A percentile compares a stretch with the other conserved stretches of the same genome.
Conservation (phyloP, 1,284 basidiomycete genomes). For the Puccinia brachypodii region DNA sequence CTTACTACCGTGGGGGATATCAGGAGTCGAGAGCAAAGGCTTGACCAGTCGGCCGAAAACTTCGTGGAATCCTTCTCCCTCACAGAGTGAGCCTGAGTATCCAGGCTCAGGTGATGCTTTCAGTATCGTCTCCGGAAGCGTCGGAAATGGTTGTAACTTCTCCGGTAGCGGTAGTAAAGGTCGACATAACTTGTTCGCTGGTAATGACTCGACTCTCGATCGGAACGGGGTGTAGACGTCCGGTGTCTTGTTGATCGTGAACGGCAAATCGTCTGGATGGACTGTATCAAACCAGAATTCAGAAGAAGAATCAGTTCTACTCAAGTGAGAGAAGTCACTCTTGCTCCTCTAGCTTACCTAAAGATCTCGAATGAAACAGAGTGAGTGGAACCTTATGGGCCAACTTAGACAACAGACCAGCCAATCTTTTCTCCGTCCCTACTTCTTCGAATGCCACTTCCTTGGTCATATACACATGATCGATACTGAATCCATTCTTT, state of each 20-base stretch:
- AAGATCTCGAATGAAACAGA: slow-evolving; percentile 34
- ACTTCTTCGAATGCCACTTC: slow-evolving; percentile 56
- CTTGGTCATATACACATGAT: slow-evolving; percentile 60
- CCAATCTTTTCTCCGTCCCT: slow-evolving; percentile 32
- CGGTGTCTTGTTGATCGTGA: slow-evolving; percentile 58
- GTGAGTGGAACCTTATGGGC: slow-evolving; percentile 16
- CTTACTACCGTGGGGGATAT: slow-evolving; percentile 53
- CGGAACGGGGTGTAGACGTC: slow-evolving; percentile 62
- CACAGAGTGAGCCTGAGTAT: slow-evolving; percentile 41
- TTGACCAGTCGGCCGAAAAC: slow-evolving; percentile 53
- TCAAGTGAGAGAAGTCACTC: too few relatives aligned
- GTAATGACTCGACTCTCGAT: slow-evolving; percentile 60
- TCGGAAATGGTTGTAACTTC: slow-evolving; percentile 49
- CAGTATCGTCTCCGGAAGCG: slow-evolving; percentile 51
- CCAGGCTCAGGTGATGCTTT: slow-evolving; percentile 56
- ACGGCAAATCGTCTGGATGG: slow-evolving; percentile 60
- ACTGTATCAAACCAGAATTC: slow-evolving; percentile 53
- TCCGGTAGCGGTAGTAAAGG: slow-evolving; percentile 53
- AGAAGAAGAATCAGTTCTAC: not conserved
- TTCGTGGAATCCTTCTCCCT: slow-evolving; percentile 49
- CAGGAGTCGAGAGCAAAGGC: slow-evolving; percentile 54
- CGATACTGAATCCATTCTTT: slow-evolving; percentile 57
- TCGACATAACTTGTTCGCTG: slow-evolving; percentile 57
- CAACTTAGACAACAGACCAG: not conserved
- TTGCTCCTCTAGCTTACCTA: too few relatives aligned